Evolutionary conservation across 805 yeast genomes (phyloP), one percentile per base, ranked within the genome.

Genomic region (Sugiyamaella floridensis): DNA sequence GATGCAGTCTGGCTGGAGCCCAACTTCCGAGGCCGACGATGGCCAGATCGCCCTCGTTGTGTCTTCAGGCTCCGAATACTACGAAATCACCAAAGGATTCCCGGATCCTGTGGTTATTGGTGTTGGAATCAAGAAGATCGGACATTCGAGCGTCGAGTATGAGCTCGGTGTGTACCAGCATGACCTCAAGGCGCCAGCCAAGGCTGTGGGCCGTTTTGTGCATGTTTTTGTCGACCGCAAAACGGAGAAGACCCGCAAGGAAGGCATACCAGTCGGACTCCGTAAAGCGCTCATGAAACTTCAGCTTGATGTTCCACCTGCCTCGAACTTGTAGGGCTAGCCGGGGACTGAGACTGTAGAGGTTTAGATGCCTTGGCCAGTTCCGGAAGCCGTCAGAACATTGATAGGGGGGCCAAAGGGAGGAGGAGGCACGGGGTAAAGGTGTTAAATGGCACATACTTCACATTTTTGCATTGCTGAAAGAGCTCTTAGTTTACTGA

Each of bases 111-210:
- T 64, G 15, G 54, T 53, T 1, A 50, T 64, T 6, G 67, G 67
- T 16, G 55, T 64, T 26, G 63, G 59, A 8, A 56, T 61, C 28
- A 54, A 45, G 19, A 60, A 61, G 45, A 57, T 64, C 0, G 66
- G 67, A 10, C 55, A 55, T n/a, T 49, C 58, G 40, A 60, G 63
- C 14, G 65, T 63, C 15, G 62, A 62, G 47, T 58, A 59, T 28
- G 68, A 63, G 48, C 60, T 63, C 41, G 68, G 61, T 2, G 60
- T 64, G 12, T 64, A 64, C 53, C 67, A 63, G 43, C 55, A 54
- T 7, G 60, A 52, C 7, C 56, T 52, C 22, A 40, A n/a, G 28
- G 37, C 37, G 9, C 37, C 37, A 32, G 65, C 63, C 14, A 59
- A 58, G 26, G 67, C 67, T 8, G 55, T 62, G 11, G 67, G 67